These are phyloP conservation scores for Durotheca rogersii DNA, from an alignment of 495 filamentous ascomycete species.

Conservation along the genomic window DNA sequence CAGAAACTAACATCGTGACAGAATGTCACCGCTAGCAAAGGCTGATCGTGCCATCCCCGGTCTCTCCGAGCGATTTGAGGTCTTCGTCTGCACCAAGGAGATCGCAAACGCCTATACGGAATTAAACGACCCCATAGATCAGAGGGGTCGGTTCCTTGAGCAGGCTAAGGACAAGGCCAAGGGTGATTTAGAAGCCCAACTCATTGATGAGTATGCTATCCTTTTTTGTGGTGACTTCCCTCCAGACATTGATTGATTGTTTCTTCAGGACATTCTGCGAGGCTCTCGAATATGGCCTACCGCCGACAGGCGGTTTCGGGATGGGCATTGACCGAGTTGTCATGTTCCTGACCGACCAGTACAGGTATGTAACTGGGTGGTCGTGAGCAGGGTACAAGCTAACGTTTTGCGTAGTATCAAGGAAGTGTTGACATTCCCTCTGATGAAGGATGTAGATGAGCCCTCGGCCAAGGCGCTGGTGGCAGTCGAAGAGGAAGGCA, in stretches of 20 bases:
- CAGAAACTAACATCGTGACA: no score
- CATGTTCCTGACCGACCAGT: slow-evolving; percentile 97
- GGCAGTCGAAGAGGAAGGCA: no score
- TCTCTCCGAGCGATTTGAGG: slow-evolving; percentile 95
- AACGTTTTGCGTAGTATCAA: no score
- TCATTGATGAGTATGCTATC: slow-evolving; percentile 97
- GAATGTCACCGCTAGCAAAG: slow-evolving; percentile 98
- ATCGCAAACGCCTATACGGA: slow-evolving; percentile 98
- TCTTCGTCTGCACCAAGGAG: no score
- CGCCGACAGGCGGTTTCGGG: slow-evolving; percentile 94
- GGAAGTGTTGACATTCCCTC: slow-evolving; percentile 89
- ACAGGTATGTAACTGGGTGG: no score
- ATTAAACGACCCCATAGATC: slow-evolving; percentile 95
- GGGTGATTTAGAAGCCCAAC: slow-evolving; percentile 94
- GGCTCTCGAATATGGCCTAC: slow-evolving; percentile 79
- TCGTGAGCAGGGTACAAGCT: no score
- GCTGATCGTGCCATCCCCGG: slow-evolving; percentile 78
- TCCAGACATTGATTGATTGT: no score
- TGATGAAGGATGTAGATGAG: slow-evolving; percentile 47
- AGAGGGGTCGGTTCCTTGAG: slow-evolving; percentile 92
- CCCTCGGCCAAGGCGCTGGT: no score
- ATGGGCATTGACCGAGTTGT: slow-evolving; percentile 95
- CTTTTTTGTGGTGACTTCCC: no score
- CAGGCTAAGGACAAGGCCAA: slow-evolving; percentile 93
- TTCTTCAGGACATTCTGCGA: slow-evolving; percentile 82